Conservation (phyloP, 2,329 filamentous ascomycete genomes). For the Xylariales sp. region DNA sequence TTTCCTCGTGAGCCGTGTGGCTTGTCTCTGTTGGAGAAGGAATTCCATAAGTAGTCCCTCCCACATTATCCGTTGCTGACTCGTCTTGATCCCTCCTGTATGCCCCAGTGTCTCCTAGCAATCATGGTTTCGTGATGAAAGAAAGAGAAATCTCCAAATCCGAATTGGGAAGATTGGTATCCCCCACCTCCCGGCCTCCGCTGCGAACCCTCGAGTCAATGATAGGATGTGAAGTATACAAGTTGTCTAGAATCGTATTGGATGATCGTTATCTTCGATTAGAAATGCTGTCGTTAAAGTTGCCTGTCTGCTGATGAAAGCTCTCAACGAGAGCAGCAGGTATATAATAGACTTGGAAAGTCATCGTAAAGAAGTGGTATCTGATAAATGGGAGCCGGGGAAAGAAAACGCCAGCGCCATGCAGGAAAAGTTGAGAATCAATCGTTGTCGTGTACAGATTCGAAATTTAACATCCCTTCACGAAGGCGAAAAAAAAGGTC, state of each 20-base stretch:
- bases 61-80: too few relatives aligned
- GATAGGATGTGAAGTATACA: constrained; percentile 21
- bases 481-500: too few relatives aligned
- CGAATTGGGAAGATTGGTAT: constrained; percentile 1
- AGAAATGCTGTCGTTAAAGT: constrained; percentile 4
- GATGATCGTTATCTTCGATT: background rate
- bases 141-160: background rate
- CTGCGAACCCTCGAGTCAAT: constrained; percentile 5
- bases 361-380: constrained; percentile 22
- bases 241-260: constrained; percentile 11
- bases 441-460: too few relatives aligned
- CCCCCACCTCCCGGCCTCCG: constrained; percentile 2
- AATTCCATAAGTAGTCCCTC: too few relatives aligned
- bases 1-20: constrained; percentile 1
- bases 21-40: background rate
- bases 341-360: constrained; percentile 5
- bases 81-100: too few relatives aligned
- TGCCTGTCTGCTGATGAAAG: background rate
- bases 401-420: constrained; percentile 30
- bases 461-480: too few relatives aligned
- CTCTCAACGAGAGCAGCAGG: background rate
- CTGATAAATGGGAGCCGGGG: constrained; percentile 13
- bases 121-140: too few relatives aligned
- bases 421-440: too few relatives aligned
- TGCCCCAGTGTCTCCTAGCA: too few relatives aligned